Evolutionary conservation across 2,329 filamentous ascomycete genomes (phyloP).

Genomic region (Fusarium keratoplasticum): DNA sequence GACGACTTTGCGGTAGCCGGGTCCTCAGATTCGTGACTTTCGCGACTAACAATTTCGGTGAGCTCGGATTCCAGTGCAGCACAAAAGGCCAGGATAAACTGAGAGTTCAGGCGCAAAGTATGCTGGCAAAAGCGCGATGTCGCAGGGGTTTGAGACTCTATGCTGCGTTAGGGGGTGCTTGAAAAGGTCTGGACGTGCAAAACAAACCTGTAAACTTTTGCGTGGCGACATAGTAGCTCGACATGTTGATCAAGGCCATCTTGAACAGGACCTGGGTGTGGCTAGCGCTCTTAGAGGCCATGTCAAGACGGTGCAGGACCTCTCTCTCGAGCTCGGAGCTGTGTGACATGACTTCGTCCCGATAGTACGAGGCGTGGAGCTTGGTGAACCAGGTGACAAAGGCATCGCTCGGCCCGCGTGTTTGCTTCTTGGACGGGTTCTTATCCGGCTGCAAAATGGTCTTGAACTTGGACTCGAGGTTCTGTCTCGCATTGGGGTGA

Average conservation of each 20-base stretch:
- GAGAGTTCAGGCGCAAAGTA: slow-evolving; percentile 81
- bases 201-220: slow-evolving; percentile 50
- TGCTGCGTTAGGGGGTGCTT: slow-evolving; percentile 14
- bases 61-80: slow-evolving; percentile 78
- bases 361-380: slow-evolving; percentile 86
- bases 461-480: slow-evolving; percentile 83
- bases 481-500: slow-evolving; percentile 78
- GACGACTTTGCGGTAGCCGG: slow-evolving; percentile 48
- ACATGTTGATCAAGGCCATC: slow-evolving; percentile 87
- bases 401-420: slow-evolving; percentile 63
- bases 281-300: slow-evolving; percentile 76
- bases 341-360: slow-evolving; percentile 78
- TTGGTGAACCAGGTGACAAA: slow-evolving; percentile 86
- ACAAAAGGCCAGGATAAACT: slow-evolving; percentile 79
- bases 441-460: slow-evolving; percentile 56
- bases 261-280: slow-evolving; percentile 77
- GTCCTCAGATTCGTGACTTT: slow-evolving; percentile 38
- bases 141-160: slow-evolving; percentile 60
- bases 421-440: slow-evolving; percentile 45
- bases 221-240: slow-evolving; percentile 79
- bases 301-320: slow-evolving; percentile 80
- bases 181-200: neutral
- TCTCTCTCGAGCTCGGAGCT: slow-evolving; percentile 88
- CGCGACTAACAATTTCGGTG: slow-evolving; percentile 56
- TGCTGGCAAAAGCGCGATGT: slow-evolving; percentile 68